Conservation (phyloP, 1,284 basidiomycete species). For the Cystobasidium slooffiae region DNA sequence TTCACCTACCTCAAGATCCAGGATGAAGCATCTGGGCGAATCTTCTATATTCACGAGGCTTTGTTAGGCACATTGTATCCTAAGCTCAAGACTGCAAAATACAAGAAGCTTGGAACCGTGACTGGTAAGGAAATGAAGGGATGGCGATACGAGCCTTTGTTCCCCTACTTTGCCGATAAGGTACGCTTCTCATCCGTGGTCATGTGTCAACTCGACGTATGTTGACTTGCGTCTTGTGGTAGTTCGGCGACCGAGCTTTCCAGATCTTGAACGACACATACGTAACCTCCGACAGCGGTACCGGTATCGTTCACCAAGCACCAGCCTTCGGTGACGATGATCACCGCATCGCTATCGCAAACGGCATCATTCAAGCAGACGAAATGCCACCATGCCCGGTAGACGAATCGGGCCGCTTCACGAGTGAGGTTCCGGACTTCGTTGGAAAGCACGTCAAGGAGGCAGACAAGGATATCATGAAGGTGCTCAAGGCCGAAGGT, state of each 20-base stretch:
- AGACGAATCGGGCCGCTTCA: constrained; percentile 87
- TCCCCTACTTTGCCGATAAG: constrained; percentile 94
- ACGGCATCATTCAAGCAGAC: constrained; percentile 79
- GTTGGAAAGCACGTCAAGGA: constrained; percentile 90
- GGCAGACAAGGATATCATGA: constrained; percentile 93
- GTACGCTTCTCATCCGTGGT: constrained; percentile 58
- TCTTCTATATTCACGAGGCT: constrained; percentile 91
- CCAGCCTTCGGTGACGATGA: constrained; percentile 99
- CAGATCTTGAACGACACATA: constrained; percentile 88
- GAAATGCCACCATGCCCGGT: constrained; percentile 96
- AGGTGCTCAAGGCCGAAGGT: constrained; percentile 83
- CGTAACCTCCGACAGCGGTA: constrained; percentile 91
- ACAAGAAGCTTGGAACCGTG: constrained; percentile 70
- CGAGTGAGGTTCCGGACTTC: constrained; percentile 86
- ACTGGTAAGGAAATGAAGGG: constrained; percentile 91
- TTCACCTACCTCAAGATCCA: constrained; percentile 97
- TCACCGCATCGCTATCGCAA: constrained; percentile 85
- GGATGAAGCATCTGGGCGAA: constrained; percentile 82
- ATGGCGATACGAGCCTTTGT: constrained; percentile 94
- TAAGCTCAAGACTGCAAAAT: constrained; percentile 96
- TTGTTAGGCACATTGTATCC: constrained; percentile 92
- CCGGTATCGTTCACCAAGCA: constrained; percentile 98
- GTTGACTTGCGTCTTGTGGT: constrained; percentile 1
- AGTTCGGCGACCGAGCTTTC: constrained; percentile 93
- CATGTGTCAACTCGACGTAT: background rate